These are phyloP conservation scores for Leccinum broughii DNA, from an alignment of 768 basidiomycete species.

Conservation along the genomic window DNA sequence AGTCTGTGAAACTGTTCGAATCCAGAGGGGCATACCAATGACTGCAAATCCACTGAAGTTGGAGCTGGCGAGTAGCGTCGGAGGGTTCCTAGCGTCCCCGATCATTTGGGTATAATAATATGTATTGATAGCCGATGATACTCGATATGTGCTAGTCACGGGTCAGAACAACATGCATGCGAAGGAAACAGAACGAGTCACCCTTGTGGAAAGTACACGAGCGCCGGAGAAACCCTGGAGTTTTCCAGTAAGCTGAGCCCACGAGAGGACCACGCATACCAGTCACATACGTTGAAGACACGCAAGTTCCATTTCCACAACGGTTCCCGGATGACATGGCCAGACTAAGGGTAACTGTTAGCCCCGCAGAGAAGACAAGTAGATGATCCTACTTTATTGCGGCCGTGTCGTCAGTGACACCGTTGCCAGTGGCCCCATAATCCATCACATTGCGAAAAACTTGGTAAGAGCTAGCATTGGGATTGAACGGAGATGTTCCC, in stretches of 20 bases:
- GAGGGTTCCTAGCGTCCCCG: slow-evolving; percentile 70
- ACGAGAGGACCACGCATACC: background rate
- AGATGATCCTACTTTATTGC: slow-evolving; percentile 59
- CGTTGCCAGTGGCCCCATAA: slow-evolving; percentile 58
- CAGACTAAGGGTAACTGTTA: slow-evolving; percentile 36
- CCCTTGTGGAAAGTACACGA: slow-evolving; percentile 77
- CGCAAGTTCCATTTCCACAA: slow-evolving; percentile 51
- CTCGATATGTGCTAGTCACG: slow-evolving; percentile 56
- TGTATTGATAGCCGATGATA: slow-evolving; percentile 63
- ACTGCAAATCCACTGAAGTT: slow-evolving; percentile 69
- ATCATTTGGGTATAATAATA: slow-evolving; percentile 79
- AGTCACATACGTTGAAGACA: slow-evolving; percentile 49
- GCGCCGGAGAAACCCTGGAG: slow-evolving; percentile 50
- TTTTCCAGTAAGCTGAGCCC: background rate
- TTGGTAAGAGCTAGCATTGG: slow-evolving; percentile 51
- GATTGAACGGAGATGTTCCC: slow-evolving; percentile 67
- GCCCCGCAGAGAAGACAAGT: background rate
- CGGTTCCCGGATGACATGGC: slow-evolving; percentile 65
- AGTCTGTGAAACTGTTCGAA: background rate
- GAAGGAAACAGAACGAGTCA: slow-evolving; percentile 20
- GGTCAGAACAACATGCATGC: background rate
- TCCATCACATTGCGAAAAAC: slow-evolving; percentile 79
- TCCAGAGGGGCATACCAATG: slow-evolving; percentile 49
- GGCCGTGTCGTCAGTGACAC: slow-evolving; percentile 69
- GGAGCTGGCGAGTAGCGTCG: slow-evolving; percentile 62